Percentiles rank a stretch among this genome's conserved stretches.
These are phyloP conservation scores for Corynascus novoguineensis DNA, from an alignment of 495 filamentous ascomycete genomes.

Conservation along the genomic window DNA sequence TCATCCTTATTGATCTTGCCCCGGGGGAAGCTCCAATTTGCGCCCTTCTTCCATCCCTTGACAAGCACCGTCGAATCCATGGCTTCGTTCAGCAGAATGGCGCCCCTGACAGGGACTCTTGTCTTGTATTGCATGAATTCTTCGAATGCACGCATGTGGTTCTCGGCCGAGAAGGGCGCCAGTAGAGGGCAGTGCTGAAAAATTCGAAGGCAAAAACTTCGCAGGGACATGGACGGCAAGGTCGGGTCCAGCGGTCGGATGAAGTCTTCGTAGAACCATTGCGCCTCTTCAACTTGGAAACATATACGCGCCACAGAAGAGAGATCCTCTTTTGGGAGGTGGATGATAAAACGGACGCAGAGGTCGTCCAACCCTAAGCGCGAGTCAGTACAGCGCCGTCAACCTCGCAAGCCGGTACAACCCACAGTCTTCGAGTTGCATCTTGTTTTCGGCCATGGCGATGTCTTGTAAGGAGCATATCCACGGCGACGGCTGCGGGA, in stretches of 20 bases:
- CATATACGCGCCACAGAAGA: constrained; percentile 86
- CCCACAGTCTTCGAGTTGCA: constrained; percentile 86
- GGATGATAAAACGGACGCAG: constrained; percentile 92
- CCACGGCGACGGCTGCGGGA: constrained; percentile 15
- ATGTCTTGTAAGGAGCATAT: constrained; percentile 27
- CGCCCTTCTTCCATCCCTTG: constrained; percentile 94
- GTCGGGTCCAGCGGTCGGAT: constrained; percentile 82
- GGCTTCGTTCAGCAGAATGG: constrained; percentile 80
- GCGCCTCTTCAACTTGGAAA: constrained; percentile 97
- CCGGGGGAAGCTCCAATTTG: constrained; percentile 92
- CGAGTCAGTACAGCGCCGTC: neutral
- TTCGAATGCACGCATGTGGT: constrained; percentile 74
- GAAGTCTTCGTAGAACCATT: constrained; percentile 99
- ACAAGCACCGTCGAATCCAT: constrained; percentile 92
- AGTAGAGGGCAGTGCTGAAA: constrained; percentile 90
- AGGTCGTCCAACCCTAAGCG: constrained; percentile 85
- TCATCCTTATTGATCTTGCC: constrained; percentile 98
- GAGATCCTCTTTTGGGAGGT: constrained; percentile 85
- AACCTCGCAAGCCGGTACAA: constrained; percentile 11
- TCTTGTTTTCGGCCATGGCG: constrained; percentile 73
- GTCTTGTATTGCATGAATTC: constrained; percentile 92
- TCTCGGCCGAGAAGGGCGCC: constrained; percentile 67
- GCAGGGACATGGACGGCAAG: constrained; percentile 76
- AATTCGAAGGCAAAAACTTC: constrained; percentile 76
- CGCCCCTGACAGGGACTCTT: constrained; percentile 86